phyloP scores from a whole-genome alignment of 2,329 filamentous ascomycete genomes.

The Phialophora chinensis region DNA sequence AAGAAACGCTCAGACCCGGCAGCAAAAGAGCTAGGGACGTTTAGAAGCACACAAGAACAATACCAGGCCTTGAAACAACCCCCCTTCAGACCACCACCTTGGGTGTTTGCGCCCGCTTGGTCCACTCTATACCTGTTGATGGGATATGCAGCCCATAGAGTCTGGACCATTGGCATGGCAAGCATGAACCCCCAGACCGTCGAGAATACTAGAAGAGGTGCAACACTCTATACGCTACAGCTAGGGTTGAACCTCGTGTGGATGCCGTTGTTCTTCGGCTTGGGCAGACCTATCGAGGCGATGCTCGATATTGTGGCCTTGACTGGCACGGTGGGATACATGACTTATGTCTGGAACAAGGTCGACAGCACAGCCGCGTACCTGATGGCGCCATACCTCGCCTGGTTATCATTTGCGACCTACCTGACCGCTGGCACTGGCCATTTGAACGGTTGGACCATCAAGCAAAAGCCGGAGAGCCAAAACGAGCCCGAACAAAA shows the following conservation, averaged over 20 bases:
- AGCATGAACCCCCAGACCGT: conserved; percentile 63
- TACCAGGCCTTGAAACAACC: conserved; percentile 53
- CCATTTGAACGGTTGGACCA: conserved; percentile 71
- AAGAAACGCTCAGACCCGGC: conserved; percentile 35
- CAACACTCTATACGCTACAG: conserved; percentile 84
- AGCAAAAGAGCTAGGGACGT: conserved; percentile 35
- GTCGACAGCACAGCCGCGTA: conserved; percentile 76
- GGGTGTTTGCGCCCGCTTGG: conserved; percentile 66
- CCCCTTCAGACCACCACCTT: conserved; percentile 61
- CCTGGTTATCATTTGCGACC: conserved; percentile 84
- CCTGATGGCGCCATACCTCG: conserved; percentile 79
- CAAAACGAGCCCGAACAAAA: conserved; percentile 16
- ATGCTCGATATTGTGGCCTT: conserved; percentile 76
- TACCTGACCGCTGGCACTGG: conserved; percentile 77
- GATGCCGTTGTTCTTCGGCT: conserved; percentile 92
- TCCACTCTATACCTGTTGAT: conserved; percentile 69
- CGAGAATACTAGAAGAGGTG: conserved; percentile 67
- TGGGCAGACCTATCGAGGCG: conserved; percentile 74
- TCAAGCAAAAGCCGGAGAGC: conserved; percentile 44
- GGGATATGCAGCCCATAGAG: conserved; percentile 87
- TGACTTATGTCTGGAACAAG: conserved; percentile 76
- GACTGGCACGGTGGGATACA: conserved; percentile 72
- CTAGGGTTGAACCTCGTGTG: conserved; percentile 83
- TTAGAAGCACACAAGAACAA: conserved; percentile 44
- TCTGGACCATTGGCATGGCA: conserved; percentile 67